Evolutionary conservation across 192 early-diverging fungal species (phyloP).

Genomic region (Umbelopsis vinacea): DNA sequence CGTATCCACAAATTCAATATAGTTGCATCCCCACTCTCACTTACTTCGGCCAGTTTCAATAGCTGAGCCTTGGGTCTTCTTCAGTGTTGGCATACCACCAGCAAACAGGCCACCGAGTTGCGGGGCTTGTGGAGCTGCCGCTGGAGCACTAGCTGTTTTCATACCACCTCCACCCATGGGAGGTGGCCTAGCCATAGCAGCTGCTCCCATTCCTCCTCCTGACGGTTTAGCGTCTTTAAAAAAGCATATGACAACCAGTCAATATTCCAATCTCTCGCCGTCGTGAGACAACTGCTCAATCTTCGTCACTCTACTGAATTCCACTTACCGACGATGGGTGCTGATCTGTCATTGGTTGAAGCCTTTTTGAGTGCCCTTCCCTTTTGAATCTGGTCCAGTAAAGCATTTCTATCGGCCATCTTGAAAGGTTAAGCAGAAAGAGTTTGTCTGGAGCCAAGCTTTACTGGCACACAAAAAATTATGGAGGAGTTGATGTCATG

Average conservation of each 20-base stretch:
- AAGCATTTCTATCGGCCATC: slow-evolving; percentile 42
- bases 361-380: slow-evolving; percentile 71
- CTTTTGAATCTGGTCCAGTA: slow-evolving; percentile 75
- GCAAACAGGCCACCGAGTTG: slow-evolving; percentile 44
- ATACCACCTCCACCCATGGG: slow-evolving; percentile 21
- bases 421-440: not conserved
- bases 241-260: not conserved
- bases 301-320: not conserved
- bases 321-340: slow-evolving; percentile 50
- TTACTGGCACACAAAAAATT: not conserved
- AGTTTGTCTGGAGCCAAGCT: not conserved
- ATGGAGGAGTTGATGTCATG: slow-evolving; percentile 11
- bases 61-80: slow-evolving; percentile 38
- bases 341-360: slow-evolving; percentile 75
- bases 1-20: not conserved
- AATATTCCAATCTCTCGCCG: not conserved
- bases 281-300: not conserved
- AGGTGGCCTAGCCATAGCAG: slow-evolving; percentile 42
- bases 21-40: not conserved
- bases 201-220: slow-evolving; percentile 9
- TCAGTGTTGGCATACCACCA: slow-evolving; percentile 64
- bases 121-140: slow-evolving; percentile 12
- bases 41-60: slow-evolving; percentile 30
- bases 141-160: slow-evolving; percentile 3
- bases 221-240: slow-evolving; percentile 17